These are phyloP conservation scores for Apiospora koreana DNA, from an alignment of 2,329 filamentous ascomycete species.

Conservation along the genomic window DNA sequence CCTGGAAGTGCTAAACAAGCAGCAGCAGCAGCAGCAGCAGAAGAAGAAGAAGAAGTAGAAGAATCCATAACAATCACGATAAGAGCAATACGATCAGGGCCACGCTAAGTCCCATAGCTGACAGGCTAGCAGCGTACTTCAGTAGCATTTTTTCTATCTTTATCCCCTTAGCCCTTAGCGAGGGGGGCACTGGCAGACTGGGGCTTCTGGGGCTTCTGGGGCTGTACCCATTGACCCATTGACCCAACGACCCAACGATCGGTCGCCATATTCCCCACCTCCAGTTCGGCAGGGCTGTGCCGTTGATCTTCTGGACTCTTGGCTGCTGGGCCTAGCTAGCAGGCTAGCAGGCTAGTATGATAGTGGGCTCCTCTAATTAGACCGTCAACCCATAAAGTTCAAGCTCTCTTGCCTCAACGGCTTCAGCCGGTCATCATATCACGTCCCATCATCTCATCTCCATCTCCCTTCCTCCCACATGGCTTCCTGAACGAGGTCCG, in stretches of 20 bases:
- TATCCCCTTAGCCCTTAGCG: conserved; percentile 3
- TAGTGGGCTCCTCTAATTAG: not conserved
- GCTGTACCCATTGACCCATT: too few species aligned
- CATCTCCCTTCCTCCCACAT: not conserved
- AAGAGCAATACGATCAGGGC: not conserved
- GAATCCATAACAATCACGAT: too few species aligned
- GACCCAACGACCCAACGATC: too few species aligned
- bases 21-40: not conserved
- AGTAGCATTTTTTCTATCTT: conserved; percentile 6
- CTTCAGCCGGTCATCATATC: not conserved
- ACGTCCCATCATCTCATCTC: not conserved
- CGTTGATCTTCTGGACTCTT: not conserved
- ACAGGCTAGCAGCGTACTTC: not conserved
- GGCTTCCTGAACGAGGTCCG: not conserved
- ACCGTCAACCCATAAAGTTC: too few species aligned
- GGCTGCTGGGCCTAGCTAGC: too few species aligned
- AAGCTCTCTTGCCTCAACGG: conserved; percentile 1
- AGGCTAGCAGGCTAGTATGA: too few species aligned
- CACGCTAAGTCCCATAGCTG: not conserved
- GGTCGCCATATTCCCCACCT: not conserved
- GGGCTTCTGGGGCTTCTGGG: too few species aligned
- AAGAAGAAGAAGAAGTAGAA: not conserved
- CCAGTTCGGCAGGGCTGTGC: conserved; percentile 1
- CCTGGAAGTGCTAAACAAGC: too few species aligned
- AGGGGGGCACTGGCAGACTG: too few species aligned